These are phyloP conservation scores for Arachis hypogaea DNA, from an alignment of 306 rosid species.

Conservation along the genomic window DNA sequence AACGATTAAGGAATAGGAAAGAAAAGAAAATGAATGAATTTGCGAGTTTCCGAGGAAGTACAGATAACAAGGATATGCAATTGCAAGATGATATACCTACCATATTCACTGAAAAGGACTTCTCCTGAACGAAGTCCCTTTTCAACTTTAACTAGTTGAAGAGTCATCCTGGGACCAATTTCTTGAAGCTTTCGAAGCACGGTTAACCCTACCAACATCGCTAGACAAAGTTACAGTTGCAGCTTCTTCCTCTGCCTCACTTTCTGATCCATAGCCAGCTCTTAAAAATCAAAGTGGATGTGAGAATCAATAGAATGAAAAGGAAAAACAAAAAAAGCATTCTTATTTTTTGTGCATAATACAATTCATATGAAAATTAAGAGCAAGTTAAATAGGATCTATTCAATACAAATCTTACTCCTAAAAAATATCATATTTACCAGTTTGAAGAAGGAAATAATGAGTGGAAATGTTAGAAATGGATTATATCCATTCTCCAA, in stretches of 20 bases:
- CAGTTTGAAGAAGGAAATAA: background rate
- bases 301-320: background rate
- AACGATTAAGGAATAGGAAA: background rate
- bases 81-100: conserved; percentile 43
- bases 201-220: conserved; percentile 81
- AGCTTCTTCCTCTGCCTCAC: conserved; percentile 97
- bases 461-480: background rate
- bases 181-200: conserved; percentile 93
- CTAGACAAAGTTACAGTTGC: conserved; percentile 78
- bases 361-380: background rate
- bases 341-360: background rate
- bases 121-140: conserved; percentile 89
- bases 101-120: conserved; percentile 76
- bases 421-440: too few species aligned
- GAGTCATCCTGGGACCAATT: conserved; percentile 94
- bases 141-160: conserved; percentile 81
- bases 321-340: background rate
- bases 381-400: too few species aligned
- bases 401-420: too few species aligned
- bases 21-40: background rate
- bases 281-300: conserved; percentile 49
- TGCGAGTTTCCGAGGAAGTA: too few species aligned
- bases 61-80: too few species aligned
- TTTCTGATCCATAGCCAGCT: conserved; percentile 97
- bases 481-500: conserved; percentile 42